Conservation (phyloP, 1,284 basidiomycete genomes). For the Boletellus deceptivus region DNA sequence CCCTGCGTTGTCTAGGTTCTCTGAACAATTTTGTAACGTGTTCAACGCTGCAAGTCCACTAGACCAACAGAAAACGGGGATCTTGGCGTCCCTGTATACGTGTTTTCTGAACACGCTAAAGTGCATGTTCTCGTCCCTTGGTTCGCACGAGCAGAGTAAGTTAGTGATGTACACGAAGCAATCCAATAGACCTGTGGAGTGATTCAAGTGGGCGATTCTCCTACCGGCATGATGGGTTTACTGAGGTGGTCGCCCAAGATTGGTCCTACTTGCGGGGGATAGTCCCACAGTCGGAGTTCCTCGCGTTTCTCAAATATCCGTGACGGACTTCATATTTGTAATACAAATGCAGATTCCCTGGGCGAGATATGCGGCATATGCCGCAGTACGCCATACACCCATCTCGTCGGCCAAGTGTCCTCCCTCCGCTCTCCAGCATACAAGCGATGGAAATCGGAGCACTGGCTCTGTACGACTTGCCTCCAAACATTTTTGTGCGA, state of each 20-base stretch:
- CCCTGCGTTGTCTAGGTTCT: conserved; percentile 4
- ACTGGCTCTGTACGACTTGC: conserved; percentile 16
- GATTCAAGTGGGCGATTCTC: conserved; percentile 12
- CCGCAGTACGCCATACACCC: conserved; percentile 8
- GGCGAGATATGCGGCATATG: conserved; percentile 12
- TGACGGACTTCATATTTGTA: conserved; percentile 19
- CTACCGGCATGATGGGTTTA: neutral
- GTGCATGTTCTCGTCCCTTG: conserved; percentile 7
- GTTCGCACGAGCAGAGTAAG: conserved; percentile 1
- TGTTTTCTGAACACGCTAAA: conserved; percentile 1
- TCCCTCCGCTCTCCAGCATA: conserved; percentile 1
- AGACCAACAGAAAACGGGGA: neutral
- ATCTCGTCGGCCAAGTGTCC: conserved; percentile 9
- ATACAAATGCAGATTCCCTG: conserved; percentile 3
- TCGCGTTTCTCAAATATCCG: conserved; percentile 8
- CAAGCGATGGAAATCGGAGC: conserved; percentile 5
- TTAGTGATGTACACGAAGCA: neutral
- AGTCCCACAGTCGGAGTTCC: conserved; percentile 13
- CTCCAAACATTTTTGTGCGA: conserved; percentile 10
- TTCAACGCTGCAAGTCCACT: neutral
- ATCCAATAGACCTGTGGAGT: conserved; percentile 8
- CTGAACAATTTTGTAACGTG: conserved; percentile 16
- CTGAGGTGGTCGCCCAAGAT: conserved; percentile 6
- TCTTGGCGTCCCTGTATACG: neutral
- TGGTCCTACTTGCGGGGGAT: conserved; percentile 19